phyloP scores from a whole-genome alignment of 352 stramenopile species.

The Peronospora farinosa region DNA sequence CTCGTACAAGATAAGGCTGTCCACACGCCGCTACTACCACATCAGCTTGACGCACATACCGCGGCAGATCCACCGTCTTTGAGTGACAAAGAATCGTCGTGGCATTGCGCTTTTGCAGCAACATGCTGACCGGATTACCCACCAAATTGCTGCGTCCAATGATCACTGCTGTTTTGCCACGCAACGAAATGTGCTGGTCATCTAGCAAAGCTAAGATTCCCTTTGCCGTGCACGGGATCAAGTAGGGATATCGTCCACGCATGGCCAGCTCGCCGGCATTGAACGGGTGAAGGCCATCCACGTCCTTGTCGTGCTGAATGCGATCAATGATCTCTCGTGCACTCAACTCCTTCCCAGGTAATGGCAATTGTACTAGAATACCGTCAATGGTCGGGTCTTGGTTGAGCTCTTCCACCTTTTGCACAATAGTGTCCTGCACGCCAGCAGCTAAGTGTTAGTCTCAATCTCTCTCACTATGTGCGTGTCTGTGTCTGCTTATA shows the following conservation, averaged over 20 bases:
- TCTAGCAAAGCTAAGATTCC: conserved; percentile 96
- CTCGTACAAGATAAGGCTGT: conserved; percentile 91
- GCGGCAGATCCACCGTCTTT: conserved; percentile 85
- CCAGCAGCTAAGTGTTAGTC: background rate
- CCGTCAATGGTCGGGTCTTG: conserved; percentile 69
- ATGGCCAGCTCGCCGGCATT: conserved; percentile 93
- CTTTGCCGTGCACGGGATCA: conserved; percentile 96
- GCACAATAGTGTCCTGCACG: conserved; percentile 44
- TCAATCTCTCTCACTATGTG: background rate
- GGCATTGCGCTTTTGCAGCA: conserved; percentile 94
- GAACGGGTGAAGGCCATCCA: conserved; percentile 96
- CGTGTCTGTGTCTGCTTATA: conserved; percentile 14
- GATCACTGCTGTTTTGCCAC: conserved; percentile 94
- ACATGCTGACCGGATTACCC: conserved; percentile 91
- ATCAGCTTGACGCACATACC: conserved; percentile 89
- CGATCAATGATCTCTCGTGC: conserved; percentile 89
- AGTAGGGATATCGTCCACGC: conserved; percentile 77
- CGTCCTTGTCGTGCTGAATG: conserved; percentile 95
- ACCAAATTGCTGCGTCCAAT: conserved; percentile 97
- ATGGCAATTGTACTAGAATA: conserved; percentile 88
- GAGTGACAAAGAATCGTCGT: conserved; percentile 98
- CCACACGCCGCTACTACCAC: conserved; percentile 96
- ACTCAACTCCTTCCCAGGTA: conserved; percentile 90
- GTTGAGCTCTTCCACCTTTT: conserved; percentile 74
- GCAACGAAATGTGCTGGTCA: conserved; percentile 72